Percentiles rank a stretch among this genome's conserved stretches.
These are phyloP conservation scores for Venturia carpophila DNA, from an alignment of 2,329 filamentous ascomycete species.

Conservation along the genomic window DNA sequence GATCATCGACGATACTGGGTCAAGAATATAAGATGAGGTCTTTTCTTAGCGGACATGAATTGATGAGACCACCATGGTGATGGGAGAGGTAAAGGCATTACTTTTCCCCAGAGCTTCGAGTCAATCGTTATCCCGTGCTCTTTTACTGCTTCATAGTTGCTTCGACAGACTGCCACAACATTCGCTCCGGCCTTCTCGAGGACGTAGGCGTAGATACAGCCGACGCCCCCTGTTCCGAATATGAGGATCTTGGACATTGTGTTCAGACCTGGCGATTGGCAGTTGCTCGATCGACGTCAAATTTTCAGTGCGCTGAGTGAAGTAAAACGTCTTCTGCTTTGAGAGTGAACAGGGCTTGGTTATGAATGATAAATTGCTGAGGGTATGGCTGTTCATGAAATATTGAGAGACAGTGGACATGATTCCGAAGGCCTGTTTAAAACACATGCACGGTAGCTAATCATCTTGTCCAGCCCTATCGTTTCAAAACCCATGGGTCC, in stretches of 20 bases:
- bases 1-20: too few relatives aligned
- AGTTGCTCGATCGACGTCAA: too few relatives aligned
- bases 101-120: conserved; percentile 31
- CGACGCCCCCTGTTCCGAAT: conserved; percentile 39
- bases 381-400: background rate
- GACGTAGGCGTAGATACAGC: conserved; percentile 37
- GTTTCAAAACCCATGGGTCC: background rate
- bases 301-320: too few relatives aligned
- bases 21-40: too few relatives aligned
- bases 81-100: conserved; percentile 19
- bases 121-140: conserved; percentile 33
- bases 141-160: conserved; percentile 38
- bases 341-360: background rate
- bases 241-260: conserved; percentile 24
- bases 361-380: background rate
- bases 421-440: background rate
- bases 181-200: conserved; percentile 32
- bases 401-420: background rate
- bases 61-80: background rate
- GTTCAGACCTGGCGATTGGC: background rate
- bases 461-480: background rate
- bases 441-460: background rate
- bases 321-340: too few relatives aligned
- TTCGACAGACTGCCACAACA: conserved; percentile 39
- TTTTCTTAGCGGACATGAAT: too few relatives aligned